Base-by-base conservation (phyloP, 257 asterid species). In the Salvia rosmarinus region DNA sequence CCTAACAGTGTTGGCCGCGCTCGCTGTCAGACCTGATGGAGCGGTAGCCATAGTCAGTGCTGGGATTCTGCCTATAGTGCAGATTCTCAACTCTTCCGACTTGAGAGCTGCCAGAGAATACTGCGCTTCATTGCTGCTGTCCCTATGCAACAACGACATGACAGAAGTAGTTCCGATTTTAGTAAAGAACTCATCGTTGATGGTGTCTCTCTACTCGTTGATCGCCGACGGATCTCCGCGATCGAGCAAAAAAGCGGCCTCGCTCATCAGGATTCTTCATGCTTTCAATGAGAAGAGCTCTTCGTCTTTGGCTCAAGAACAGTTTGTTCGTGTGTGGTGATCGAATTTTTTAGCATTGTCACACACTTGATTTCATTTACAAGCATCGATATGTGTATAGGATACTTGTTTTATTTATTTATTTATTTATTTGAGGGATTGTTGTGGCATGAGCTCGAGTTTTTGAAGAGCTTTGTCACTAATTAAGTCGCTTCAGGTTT, bases 151-250 rank as follows among this genome's bases (percentile, higher is more conserved):
- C 74, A 84, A 85, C n/a, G 86, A 78, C 16, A 78, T 82, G 4
- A 77, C 77, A 12, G 83, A 85, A 59, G 97, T 79, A 87, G 89
- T 94, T 83, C 91, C 87, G 1, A 43, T 86, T 89, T 84, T 94
- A 81, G 88, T 79, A 58, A 85, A 82, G 86, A 86, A 85, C 84
- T 66, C 84, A 12, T 82, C 94, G 56, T 40, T 93, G 13, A 87
- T 93, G 86, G 80, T 39, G 50, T 62, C 80, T 2, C 73, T 90
- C 21, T 93, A 90, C 68, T 85, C 95, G 10, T 71, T 86, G 46
- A 78, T 90, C 13, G 71, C 87, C 0, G 77, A 73, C 4, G 96
- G 98, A 23, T 78, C 86, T 30, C 5, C 86, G 1, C 79, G 87
- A 2, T 80, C 87, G 21, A 83, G 88, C 59, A 90, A 79, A 88